phyloP scores from a whole-genome alignment of 164 flowering plant species.

The Vitis cinerea region DNA sequence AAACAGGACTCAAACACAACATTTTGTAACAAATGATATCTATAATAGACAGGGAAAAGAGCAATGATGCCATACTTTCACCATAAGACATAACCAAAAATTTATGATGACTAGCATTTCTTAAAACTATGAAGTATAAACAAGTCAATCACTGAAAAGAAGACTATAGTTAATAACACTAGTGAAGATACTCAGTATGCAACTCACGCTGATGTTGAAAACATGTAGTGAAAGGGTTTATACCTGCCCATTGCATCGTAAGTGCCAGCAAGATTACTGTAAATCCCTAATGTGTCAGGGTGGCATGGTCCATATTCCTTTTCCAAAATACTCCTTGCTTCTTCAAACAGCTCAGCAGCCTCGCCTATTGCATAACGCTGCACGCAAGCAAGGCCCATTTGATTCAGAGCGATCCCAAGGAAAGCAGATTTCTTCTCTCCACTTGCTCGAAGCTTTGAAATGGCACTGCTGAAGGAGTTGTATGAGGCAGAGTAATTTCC shows the following conservation, averaged over 20 bases:
- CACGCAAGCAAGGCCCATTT: slow-evolving; percentile 60
- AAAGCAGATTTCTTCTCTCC: slow-evolving; percentile 52
- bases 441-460: slow-evolving; percentile 38
- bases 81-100: too few species aligned
- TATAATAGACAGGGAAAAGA: too few species aligned
- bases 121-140: background rate
- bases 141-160: too few species aligned
- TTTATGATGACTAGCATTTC: too few species aligned
- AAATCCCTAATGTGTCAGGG: slow-evolving; percentile 51
- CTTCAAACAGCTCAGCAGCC: slow-evolving; percentile 53
- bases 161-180: too few species aligned
- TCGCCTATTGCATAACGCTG: slow-evolving; percentile 42
- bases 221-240: background rate
- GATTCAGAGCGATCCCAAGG: slow-evolving; percentile 51
- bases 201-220: too few species aligned
- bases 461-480: slow-evolving; percentile 31
- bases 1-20: too few species aligned
- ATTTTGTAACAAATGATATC: too few species aligned
- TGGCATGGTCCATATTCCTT: slow-evolving; percentile 54
- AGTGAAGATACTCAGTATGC: too few species aligned
- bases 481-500: slow-evolving; percentile 41
- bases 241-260: slow-evolving; percentile 71
- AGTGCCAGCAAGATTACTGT: slow-evolving; percentile 57
- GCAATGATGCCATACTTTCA: too few species aligned
- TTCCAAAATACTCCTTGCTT: slow-evolving; percentile 48